Base-by-base conservation (phyloP, 208 protist species). In the Herpetomonas samuelpessoai region DNA sequence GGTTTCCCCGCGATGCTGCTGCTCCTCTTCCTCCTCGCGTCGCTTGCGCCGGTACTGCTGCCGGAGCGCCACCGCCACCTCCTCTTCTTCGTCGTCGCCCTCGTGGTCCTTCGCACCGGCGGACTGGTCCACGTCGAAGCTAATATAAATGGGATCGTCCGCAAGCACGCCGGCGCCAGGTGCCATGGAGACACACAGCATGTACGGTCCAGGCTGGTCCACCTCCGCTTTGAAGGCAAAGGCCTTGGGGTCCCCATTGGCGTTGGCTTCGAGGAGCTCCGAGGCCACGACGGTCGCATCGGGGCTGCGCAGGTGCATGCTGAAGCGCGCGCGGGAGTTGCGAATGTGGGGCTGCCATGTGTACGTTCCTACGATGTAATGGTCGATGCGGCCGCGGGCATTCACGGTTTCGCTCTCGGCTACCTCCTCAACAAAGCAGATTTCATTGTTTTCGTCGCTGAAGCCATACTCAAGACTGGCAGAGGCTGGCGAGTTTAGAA, bases 1-100 rank as follows among this genome's bases (percentile, higher is more conserved):
- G 22, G 16, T 25, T 22, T 25, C 19, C 22, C 19, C 47, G 2
- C 47, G 2, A 10, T 52, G 21, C 47, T 25, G 2, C 19, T 10
- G 21, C 3, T 16, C 47, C 14, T 28, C 3, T 52, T n/a, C 6
- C 29, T 18, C 3, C 27, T 29, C 7, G n/a, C 3, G 50, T 3
- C 27, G 50, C 10, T 44, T n/a, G 54, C 35, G 6, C 28, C 54
- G 21, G 30, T 14, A 29, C 31, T 14, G 9, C 19, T 14, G 6
- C n/a, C 51, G 7, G 16, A 80, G 24, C 21, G 69, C 61, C 14
- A 48, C n/a, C 16, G 44, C 30, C n/a, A 50, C 53, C 29, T 57
- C 57, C 2, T 68, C 62, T 28, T 58, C 54, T 10, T 18, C 9
- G 16, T 3, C 19, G 21, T 35, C 31, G 9, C 14, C 35, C 9